Percentiles rank a stretch among this genome's conserved stretches.
Conservation (phyloP, 2,329 filamentous ascomycete genomes). For the Sordariomycetes sp. region DNA sequence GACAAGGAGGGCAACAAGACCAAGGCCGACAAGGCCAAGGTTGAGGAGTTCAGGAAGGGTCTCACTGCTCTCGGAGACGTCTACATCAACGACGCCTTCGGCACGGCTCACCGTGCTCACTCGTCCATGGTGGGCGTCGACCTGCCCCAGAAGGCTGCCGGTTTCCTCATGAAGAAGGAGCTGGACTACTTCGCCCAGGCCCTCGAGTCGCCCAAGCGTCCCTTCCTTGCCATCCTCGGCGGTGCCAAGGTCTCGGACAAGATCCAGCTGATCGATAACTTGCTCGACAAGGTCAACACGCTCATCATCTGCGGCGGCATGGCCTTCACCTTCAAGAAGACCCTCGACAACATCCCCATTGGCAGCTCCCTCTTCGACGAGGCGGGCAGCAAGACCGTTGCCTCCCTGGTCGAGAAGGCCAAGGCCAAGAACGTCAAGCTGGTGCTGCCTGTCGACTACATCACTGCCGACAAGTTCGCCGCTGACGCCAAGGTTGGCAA, state of each 20-base stretch:
- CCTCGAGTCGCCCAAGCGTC: conserved; percentile 83
- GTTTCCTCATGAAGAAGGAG: conserved; percentile 99
- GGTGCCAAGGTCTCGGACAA: conserved; percentile 99
- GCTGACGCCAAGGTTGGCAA: conserved; percentile 72
- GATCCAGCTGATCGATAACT: conserved; percentile 98
- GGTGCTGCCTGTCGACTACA: conserved; percentile 87
- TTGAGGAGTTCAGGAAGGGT: conserved; percentile 89
- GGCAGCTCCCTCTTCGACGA: conserved; percentile 90
- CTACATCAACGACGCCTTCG: conserved; percentile 98
- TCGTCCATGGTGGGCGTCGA: conserved; percentile 98
- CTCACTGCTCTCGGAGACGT: conserved; percentile 91
- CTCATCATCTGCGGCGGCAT: conserved; percentile 95
- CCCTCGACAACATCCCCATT: conserved; percentile 82
- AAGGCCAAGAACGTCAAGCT: conserved; percentile 95
- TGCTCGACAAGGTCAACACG: conserved; percentile 95
- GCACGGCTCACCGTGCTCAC: conserved; percentile 95
- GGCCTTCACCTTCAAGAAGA: conserved; percentile 99
- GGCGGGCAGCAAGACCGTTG: conserved; percentile 85
- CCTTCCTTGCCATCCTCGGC: conserved; percentile 97
- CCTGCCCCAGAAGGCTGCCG: conserved; percentile 91
- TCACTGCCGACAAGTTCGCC: conserved; percentile 92
- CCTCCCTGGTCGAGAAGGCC: conserved; percentile 83
- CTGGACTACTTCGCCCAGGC: conserved; percentile 98
- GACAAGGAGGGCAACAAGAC: conserved; percentile 92
- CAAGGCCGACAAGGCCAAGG: conserved; percentile 91